Evolutionary conservation across 1,139 yeast species (phyloP), one percentile per base, ranked within the genome.

Genomic region (Hyphopichia khmerensis): DNA sequence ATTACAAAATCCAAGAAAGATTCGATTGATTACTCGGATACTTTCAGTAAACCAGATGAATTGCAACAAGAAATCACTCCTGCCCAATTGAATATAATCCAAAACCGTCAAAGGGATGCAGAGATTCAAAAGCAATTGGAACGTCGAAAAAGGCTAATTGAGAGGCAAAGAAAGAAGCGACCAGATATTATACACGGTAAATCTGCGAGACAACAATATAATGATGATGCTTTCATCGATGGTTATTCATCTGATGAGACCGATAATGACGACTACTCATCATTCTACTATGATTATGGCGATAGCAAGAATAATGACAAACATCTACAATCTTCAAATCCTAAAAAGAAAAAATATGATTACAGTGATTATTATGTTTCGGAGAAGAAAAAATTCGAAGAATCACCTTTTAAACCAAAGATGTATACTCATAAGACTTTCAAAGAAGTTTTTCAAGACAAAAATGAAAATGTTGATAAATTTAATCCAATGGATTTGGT

Each of bases 401-500:
- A 57, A 16, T 68, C 76, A 0, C 57, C 53, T 13, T 56, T 50
- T 39, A 69, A 69, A 46, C 75, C 75, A 3, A 65, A 61, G 37
- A 45, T 62, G 45, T 72, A 71, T 52, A 66, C 75, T 1, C 77
- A 71, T 46, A 67, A 66, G 43, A 72, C 77, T 1, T 69, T 72
- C 47, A 50, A 58, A 30, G 74, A 71, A 7, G 75, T 72, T 6
- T 72, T 72, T 46, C 51, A 55, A 15, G 69, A 72, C 42, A 50
- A 55, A 15, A 62, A 63, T 8, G 72, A 68, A 35, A 55, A 51
- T 19, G 49, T 55, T 26, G 64, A 60, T 31, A 61, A 59, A 40
- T 67, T 67, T 44, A 71, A 69, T 44, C 78, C 78, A 4, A 69
- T 69, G 55, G 76, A 71, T 45, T 50, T 57, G 33, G 77, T 73